These are phyloP conservation scores for Pythium rhizo-oryzae DNA, from an alignment of 352 stramenopile genomes.

Conservation along the genomic window DNA sequence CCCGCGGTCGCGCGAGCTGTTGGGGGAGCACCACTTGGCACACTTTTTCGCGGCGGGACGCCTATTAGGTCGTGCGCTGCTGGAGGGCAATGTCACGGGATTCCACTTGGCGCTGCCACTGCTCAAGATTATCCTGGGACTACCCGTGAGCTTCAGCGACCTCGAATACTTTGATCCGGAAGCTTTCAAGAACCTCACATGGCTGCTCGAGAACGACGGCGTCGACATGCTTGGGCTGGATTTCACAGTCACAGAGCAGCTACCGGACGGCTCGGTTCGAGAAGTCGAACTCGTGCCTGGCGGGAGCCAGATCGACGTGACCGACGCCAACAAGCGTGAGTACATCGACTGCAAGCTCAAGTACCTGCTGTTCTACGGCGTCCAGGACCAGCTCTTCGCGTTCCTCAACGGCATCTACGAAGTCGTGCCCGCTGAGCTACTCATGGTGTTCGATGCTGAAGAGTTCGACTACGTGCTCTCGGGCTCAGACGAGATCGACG, in stretches of 20 bases:
- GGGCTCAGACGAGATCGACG: slow-evolving; percentile 86
- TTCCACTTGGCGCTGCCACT: slow-evolving; percentile 95
- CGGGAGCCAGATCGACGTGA: slow-evolving; percentile 80
- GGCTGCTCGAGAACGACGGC: slow-evolving; percentile 61
- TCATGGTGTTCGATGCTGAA: slow-evolving; percentile 93
- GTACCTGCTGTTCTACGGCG: slow-evolving; percentile 85
- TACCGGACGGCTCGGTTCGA: slow-evolving; percentile 22
- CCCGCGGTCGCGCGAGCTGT: slow-evolving; percentile 29
- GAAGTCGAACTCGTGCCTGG: slow-evolving; percentile 61
- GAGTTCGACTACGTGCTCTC: slow-evolving; percentile 93
- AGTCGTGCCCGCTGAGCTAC: slow-evolving; percentile 85
- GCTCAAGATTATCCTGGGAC: slow-evolving; percentile 97
- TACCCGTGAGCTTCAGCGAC: slow-evolving; percentile 94
- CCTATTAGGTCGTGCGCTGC: slow-evolving; percentile 57
- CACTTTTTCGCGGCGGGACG: slow-evolving; percentile 63
- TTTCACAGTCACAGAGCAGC: slow-evolving; percentile 54
- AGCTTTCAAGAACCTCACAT: slow-evolving; percentile 61
- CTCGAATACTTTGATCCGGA: slow-evolving; percentile 83
- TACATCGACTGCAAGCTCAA: slow-evolving; percentile 92
- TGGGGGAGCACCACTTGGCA: slow-evolving; percentile 67
- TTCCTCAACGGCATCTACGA: slow-evolving; percentile 93
- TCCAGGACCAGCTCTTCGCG: slow-evolving; percentile 65
- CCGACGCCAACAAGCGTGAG: slow-evolving; percentile 92
- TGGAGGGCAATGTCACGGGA: slow-evolving; percentile 93
- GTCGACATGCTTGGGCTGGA: slow-evolving; percentile 60